Evolutionary conservation across 202 grass and related monocot genomes (phyloP).

Genomic region (Panicum virgatum): DNA sequence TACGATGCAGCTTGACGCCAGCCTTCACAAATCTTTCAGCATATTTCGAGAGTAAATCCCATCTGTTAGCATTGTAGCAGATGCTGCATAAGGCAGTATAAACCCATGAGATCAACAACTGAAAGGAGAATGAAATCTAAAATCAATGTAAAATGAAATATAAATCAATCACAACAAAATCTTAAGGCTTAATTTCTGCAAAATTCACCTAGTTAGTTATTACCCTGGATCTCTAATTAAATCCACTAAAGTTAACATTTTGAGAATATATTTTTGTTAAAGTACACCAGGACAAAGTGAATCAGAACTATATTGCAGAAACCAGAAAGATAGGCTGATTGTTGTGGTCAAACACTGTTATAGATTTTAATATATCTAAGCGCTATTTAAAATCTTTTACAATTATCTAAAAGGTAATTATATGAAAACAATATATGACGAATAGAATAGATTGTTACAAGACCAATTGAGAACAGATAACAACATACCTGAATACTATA

Average conservation of each 20-base stretch:
- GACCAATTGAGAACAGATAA: conserved; percentile 8
- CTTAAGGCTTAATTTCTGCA: background rate
- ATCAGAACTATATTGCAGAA: background rate
- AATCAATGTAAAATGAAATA: background rate
- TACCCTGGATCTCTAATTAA: background rate
- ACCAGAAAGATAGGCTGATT: conserved; percentile 16
- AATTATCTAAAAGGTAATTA: conserved; percentile 16
- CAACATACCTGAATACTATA: conserved; percentile 72
- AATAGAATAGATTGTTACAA: background rate
- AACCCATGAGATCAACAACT: conserved; percentile 22
- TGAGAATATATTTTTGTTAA: background rate
- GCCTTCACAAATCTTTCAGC: conserved; percentile 70
- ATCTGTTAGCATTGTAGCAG: conserved; percentile 85
- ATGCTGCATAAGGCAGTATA: conserved; percentile 58
- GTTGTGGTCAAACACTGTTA: conserved; percentile 4
- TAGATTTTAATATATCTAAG: background rate
- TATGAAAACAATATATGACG: conserved; percentile 14
- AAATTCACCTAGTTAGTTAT: conserved; percentile 17
- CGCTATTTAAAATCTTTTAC: background rate
- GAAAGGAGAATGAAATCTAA: background rate
- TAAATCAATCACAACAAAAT: background rate
- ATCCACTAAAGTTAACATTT: conserved; percentile 8
- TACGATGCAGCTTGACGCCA: conserved; percentile 72
- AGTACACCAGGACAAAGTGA: background rate
- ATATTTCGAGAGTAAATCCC: conserved; percentile 79